Evolutionary conservation across 108 stramenopile species (phyloP), one percentile per base, ranked within the genome.

Genomic region (Ochromonas danica): DNA sequence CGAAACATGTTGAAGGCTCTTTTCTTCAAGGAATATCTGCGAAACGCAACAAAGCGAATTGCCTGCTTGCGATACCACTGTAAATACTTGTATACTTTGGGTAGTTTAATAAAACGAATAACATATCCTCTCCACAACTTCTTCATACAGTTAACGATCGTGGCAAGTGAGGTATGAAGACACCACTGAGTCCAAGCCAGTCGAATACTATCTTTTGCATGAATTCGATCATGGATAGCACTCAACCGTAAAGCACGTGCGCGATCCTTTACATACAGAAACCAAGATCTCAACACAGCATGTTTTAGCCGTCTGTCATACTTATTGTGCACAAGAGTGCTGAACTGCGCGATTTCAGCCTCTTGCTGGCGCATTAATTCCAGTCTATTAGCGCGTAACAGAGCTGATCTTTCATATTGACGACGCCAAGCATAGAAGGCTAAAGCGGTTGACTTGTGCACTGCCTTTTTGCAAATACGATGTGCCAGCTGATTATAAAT

Each of bases 101-200:
- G 10, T 6, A 14, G 31, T 28, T 10, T 31, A 10, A 28, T 6
- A 10, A 22, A 31, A 6, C 63, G 17, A 28, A 67, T 25, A 10
- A 10, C 31, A 36, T 67, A 67, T 6, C 63, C 63, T 6, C 17
- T 3, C 63, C 63, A 67, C 17, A 6, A 6, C 31, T 6, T 28
- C 31, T 67, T 28, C 33, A 67, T 14, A 67, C 63, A 67, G 31
- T 28, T 67, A 10, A 67, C 63, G 31, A 67, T 67, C 10, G 35
- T 31, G 31, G 3, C 63, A 10, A 28, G 31, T 6, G 6, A 3
- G 31, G 31, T 22, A 36, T 6, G 3, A 10, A 25, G 3, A 3
- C 31, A 10, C 63, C 63, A 67, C 10, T 67, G 17, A 6, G 27
- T 6, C 10, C 3, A 67, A 36, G 63, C 63, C 3, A 28, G 31